These are phyloP conservation scores for Pelargonium nanum DNA, from an alignment of 345 rosid genomes.

Conservation along the genomic window DNA sequence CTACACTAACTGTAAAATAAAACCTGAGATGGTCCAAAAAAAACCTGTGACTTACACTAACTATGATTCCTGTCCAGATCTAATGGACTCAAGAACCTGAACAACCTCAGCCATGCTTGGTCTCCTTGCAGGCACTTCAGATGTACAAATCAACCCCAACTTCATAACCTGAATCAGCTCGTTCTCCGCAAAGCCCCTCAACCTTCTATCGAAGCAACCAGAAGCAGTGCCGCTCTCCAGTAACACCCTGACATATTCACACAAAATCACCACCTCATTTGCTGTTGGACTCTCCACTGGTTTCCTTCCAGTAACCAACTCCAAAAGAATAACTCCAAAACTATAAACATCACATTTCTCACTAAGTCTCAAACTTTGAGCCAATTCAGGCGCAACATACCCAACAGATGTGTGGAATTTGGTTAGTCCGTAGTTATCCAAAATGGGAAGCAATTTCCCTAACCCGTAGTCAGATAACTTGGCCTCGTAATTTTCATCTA, in stretches of 20 bases:
- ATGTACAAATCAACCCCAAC: slow-evolving; percentile 74
- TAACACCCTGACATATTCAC: slow-evolving; percentile 67
- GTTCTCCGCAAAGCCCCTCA: slow-evolving; percentile 72
- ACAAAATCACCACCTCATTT: slow-evolving; percentile 60
- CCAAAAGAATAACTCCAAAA: slow-evolving; percentile 83
- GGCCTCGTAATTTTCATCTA: slow-evolving; percentile 63
- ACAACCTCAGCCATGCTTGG: slow-evolving; percentile 97
- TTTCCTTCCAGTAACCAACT: slow-evolving; percentile 82
- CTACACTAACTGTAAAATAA: slow-evolving; percentile 5
- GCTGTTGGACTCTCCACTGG: slow-evolving; percentile 69
- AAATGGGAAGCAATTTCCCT: slow-evolving; percentile 67
- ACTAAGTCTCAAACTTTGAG: slow-evolving; percentile 61
- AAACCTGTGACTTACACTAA: background rate
- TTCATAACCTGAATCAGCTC: slow-evolving; percentile 92
- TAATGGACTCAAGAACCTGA: slow-evolving; percentile 91
- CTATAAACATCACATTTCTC: slow-evolving; percentile 92
- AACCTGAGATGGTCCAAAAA: slow-evolving; percentile 9
- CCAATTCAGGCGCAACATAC: slow-evolving; percentile 93
- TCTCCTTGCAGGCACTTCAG: slow-evolving; percentile 65
- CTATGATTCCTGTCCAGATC: slow-evolving; percentile 48
- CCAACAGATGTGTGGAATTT: slow-evolving; percentile 86
- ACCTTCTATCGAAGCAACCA: slow-evolving; percentile 66
- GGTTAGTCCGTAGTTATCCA: slow-evolving; percentile 62
- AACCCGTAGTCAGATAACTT: slow-evolving; percentile 84
- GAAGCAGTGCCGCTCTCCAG: slow-evolving; percentile 73